Percentiles rank a stretch among this genome's conserved stretches.
These are phyloP conservation scores for Smallanthus sonchifolius DNA, from an alignment of 129 eudicot species.

Conservation along the genomic window DNA sequence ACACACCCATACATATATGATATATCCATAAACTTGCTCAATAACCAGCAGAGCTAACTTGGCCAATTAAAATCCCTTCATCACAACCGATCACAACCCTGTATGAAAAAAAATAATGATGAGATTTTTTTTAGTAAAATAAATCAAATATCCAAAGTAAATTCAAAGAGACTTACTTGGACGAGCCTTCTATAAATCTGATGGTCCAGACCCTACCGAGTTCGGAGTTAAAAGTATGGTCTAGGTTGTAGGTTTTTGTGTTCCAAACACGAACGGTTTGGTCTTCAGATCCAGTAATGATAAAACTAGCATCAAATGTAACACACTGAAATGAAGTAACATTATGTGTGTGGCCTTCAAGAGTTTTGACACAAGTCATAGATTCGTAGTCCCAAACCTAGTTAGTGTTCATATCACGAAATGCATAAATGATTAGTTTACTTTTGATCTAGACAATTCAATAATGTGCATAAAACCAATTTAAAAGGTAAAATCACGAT, in stretches of 20 bases:
- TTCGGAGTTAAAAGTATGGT: conserved; percentile 32
- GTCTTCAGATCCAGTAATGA: conserved; percentile 71
- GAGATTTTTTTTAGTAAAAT: neutral
- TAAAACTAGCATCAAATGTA: conserved; percentile 36
- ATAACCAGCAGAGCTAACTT: conserved; percentile 14
- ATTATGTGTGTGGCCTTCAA: conserved; percentile 67
- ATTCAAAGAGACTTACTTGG: conserved; percentile 33
- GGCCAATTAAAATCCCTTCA: conserved; percentile 54
- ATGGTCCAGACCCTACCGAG: conserved; percentile 64
- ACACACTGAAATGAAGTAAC: conserved; percentile 43
- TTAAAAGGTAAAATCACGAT: neutral
- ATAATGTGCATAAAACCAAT: neutral
- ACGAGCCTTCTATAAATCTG: conserved; percentile 41
- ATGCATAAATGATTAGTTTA: neutral
- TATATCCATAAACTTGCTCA: neutral
- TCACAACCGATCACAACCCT: conserved; percentile 66
- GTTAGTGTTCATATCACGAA: neutral
- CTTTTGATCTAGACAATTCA: neutral
- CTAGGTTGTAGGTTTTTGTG: conserved; percentile 40
- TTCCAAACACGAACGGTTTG: conserved; percentile 60
- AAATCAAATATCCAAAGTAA: neutral
- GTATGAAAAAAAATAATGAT: neutral
- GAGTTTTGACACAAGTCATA: conserved; percentile 50
- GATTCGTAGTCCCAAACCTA: conserved; percentile 70
- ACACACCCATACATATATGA: neutral